Percentiles rank a stretch among this genome's conserved stretches.
phyloP scores from a whole-genome alignment of 164 flowering plant genomes.

The Cinnamomum chago region DNA sequence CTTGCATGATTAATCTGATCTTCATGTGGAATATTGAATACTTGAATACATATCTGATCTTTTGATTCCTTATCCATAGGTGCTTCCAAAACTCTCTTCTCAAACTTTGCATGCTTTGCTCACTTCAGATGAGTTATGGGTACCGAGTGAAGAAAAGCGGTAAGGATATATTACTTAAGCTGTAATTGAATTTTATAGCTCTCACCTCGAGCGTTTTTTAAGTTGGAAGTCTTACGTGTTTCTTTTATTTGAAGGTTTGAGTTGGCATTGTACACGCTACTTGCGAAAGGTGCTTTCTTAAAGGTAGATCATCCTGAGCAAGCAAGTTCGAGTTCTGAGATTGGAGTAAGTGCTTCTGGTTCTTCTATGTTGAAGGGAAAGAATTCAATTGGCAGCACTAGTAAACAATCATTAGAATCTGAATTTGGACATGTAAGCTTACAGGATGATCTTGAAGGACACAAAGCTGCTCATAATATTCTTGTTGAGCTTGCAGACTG shows the following conservation, averaged over 20 bases:
- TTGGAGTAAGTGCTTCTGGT: slow-evolving; percentile 29
- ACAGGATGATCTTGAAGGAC: slow-evolving; percentile 37
- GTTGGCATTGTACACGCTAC: slow-evolving; percentile 70
- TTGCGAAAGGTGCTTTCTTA: slow-evolving; percentile 56
- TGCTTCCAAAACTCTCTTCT: slow-evolving; percentile 90
- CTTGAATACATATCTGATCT: slow-evolving; percentile 14
- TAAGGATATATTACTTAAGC: slow-evolving; percentile 21
- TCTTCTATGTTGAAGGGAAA: slow-evolving; percentile 40
- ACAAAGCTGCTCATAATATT: slow-evolving; percentile 41
- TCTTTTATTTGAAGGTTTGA: slow-evolving; percentile 60
- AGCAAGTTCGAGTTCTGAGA: slow-evolving; percentile 42
- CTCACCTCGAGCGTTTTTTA: not conserved
- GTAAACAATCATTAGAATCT: slow-evolving; percentile 34
- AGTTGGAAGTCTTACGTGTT: not conserved
- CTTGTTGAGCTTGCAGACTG: slow-evolving; percentile 56
- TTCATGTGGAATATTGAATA: not conserved
- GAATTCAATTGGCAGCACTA: slow-evolving; percentile 18
- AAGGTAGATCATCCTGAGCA: slow-evolving; percentile 46
- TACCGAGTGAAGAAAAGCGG: slow-evolving; percentile 92
- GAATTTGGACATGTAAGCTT: slow-evolving; percentile 36
- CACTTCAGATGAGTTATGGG: slow-evolving; percentile 92
- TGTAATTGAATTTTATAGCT: slow-evolving; percentile 2
- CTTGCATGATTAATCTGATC: not conserved
- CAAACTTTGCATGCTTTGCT: slow-evolving; percentile 85
- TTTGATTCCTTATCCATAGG: slow-evolving; percentile 34